Evolutionary conservation across 2,329 filamentous ascomycete species (phyloP).

Genomic region (Monilinia fructicola): DNA sequence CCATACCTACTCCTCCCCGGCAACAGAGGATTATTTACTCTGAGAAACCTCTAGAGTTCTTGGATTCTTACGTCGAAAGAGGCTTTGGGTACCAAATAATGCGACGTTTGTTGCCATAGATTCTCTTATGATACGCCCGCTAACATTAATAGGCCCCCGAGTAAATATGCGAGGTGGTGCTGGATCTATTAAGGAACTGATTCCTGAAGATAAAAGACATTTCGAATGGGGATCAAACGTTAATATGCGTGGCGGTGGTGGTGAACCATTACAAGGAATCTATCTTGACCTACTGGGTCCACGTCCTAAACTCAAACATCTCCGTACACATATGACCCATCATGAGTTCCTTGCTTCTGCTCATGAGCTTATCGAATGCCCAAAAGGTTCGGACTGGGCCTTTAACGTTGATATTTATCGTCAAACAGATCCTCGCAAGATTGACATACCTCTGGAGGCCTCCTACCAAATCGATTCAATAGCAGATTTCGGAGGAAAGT

Average conservation of each 20-base stretch:
- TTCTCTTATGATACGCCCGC: neutral
- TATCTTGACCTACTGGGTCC: neutral
- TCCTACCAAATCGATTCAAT: neutral
- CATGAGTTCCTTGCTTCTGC: conserved; percentile 7
- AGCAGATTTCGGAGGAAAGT: neutral
- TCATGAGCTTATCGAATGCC: conserved; percentile 4
- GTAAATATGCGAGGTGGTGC: conserved; percentile 16
- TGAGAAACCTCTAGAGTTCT: conserved; percentile 37
- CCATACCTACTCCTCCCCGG: conserved; percentile 21
- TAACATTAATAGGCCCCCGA: conserved; percentile 15
- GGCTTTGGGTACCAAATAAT: conserved; percentile 35
- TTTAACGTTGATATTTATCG: conserved; percentile 17
- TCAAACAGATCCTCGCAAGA: conserved; percentile 14
- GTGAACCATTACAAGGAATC: neutral
- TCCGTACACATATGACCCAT: conserved; percentile 8
- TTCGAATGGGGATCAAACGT: conserved; percentile 4
- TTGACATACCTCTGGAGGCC: neutral
- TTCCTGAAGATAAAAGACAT: neutral
- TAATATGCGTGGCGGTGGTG: conserved; percentile 16
- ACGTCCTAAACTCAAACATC: neutral
- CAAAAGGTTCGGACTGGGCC: neutral
- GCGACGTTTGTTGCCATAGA: conserved; percentile 23
- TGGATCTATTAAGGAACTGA: conserved; percentile 12
- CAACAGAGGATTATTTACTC: conserved; percentile 32
- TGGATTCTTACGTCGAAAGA: conserved; percentile 38